Evolutionary conservation across 129 eudicot genomes (phyloP).

Genomic region (Apium graveolens): DNA sequence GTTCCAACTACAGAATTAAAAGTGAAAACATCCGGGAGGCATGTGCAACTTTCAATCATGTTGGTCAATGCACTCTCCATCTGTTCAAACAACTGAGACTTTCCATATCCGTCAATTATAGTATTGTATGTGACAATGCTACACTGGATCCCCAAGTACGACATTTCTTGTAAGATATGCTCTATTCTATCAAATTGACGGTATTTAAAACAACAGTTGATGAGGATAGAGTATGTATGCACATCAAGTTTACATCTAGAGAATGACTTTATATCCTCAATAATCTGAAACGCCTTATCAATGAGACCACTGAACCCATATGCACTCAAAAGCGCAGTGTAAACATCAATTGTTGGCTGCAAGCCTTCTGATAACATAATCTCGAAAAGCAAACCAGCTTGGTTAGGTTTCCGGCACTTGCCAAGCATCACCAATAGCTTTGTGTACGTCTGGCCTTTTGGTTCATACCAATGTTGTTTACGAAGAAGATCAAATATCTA

Average conservation of each 20-base stretch:
- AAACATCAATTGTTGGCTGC: conserved; percentile 65
- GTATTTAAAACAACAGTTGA: conserved; percentile 59
- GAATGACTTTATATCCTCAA: conserved; percentile 59
- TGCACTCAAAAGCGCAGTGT: conserved; percentile 77
- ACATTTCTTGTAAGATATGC: conserved; percentile 64
- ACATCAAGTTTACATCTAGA: conserved; percentile 73
- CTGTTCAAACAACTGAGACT: conserved; percentile 42
- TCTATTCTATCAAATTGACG: conserved; percentile 47
- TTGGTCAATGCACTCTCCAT: conserved; percentile 62
- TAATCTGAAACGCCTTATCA: conserved; percentile 49
- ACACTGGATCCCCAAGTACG: conserved; percentile 48
- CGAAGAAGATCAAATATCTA: conserved; percentile 92
- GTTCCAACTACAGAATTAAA: conserved; percentile 73
- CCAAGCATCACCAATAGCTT: conserved; percentile 82
- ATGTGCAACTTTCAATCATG: conserved; percentile 63
- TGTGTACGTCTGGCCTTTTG: conserved; percentile 80
- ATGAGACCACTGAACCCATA: conserved; percentile 67
- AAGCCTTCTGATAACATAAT: conserved; percentile 67
- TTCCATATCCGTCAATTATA: conserved; percentile 88
- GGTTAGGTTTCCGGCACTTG: conserved; percentile 66
- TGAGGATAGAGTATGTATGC: conserved; percentile 64
- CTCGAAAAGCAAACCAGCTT: conserved; percentile 75
- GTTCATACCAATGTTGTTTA: conserved; percentile 89
- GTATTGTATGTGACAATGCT: conserved; percentile 70
- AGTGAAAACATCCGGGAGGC: conserved; percentile 70